Evolutionary conservation across 2,329 filamentous ascomycete species (phyloP).

Genomic region (Seiridium unicorne): DNA sequence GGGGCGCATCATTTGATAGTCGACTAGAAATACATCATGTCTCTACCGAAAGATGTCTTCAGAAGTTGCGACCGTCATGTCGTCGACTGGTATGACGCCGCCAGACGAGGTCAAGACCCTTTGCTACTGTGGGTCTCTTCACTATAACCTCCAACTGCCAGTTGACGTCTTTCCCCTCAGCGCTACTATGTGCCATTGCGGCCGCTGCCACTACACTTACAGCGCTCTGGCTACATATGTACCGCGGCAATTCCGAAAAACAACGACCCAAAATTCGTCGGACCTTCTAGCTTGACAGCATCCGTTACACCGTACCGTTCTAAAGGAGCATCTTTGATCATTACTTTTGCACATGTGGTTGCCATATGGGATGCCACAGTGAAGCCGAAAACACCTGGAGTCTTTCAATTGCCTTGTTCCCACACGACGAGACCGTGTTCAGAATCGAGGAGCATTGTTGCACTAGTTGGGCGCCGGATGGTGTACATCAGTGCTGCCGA

Average conservation of each 20-base stretch:
- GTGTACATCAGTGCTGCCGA: constrained; percentile 7
- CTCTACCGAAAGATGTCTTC: neutral
- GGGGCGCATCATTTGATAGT: neutral
- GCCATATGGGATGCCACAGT: constrained; percentile 3
- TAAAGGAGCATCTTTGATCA: neutral
- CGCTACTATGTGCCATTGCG: constrained; percentile 8
- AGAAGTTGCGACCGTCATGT: neutral
- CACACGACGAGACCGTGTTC: neutral
- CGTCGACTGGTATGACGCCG: neutral
- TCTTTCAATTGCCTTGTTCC: neutral
- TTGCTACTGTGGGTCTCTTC: constrained; percentile 3
- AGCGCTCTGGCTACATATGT: neutral
- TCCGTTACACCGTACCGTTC: neutral
- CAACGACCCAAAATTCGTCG: neutral
- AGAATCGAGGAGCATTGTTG: neutral
- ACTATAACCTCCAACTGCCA: constrained; percentile 1
- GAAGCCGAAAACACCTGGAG: neutral
- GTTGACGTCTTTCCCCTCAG: constrained; percentile 1
- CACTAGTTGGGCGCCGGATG: constrained; percentile 6
- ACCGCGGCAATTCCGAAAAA: neutral
- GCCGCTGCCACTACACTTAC: constrained; percentile 5
- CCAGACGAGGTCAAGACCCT: neutral
- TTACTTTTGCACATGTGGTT: constrained; percentile 5
- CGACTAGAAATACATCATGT: neutral
- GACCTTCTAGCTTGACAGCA: neutral